Evolutionary conservation across 805 yeast genomes (phyloP).

Genomic region (Sugiyamaella boreocaroliniensis): DNA sequence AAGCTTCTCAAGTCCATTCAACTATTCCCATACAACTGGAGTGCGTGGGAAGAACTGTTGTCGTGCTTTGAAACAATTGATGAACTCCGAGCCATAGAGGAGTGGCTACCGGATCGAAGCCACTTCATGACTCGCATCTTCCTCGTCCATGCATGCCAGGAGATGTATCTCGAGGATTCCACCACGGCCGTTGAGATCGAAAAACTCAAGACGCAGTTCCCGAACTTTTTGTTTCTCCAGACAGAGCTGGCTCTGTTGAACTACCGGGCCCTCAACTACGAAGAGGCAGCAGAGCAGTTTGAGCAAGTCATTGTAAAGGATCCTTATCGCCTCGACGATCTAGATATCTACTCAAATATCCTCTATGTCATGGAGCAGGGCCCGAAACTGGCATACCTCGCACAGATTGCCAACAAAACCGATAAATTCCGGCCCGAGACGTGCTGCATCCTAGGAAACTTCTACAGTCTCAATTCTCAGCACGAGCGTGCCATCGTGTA

Average conservation of each 20-base stretch:
- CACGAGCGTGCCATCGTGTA: conserved; percentile 93
- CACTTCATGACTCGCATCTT: conserved; percentile 47
- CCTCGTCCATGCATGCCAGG: conserved; percentile 63
- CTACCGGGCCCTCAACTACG: conserved; percentile 80
- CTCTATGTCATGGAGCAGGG: conserved; percentile 88
- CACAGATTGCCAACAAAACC: conserved; percentile 74
- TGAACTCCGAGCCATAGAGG: conserved; percentile 36
- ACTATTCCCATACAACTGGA: conserved; percentile 82
- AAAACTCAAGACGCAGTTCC: conserved; percentile 49
- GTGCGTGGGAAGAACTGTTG: conserved; percentile 80
- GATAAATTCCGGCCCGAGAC: conserved; percentile 91
- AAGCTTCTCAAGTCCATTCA: conserved; percentile 55
- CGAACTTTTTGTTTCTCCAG: conserved; percentile 64
- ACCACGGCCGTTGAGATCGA: conserved; percentile 42
- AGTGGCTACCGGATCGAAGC: conserved; percentile 9
- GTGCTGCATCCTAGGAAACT: conserved; percentile 90
- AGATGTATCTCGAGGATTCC: conserved; percentile 63
- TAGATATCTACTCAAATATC: conserved; percentile 92
- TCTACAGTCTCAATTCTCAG: conserved; percentile 82
- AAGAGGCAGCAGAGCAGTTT: conserved; percentile 69
- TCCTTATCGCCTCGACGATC: conserved; percentile 82
- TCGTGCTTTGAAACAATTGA: conserved; percentile 54
- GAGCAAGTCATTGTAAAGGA: conserved; percentile 67
- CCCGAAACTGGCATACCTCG: conserved; percentile 75
- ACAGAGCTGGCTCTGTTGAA: conserved; percentile 77